Conservation (phyloP, 352 stramenopile genomes). For the Phytophthora tentaculata region DNA sequence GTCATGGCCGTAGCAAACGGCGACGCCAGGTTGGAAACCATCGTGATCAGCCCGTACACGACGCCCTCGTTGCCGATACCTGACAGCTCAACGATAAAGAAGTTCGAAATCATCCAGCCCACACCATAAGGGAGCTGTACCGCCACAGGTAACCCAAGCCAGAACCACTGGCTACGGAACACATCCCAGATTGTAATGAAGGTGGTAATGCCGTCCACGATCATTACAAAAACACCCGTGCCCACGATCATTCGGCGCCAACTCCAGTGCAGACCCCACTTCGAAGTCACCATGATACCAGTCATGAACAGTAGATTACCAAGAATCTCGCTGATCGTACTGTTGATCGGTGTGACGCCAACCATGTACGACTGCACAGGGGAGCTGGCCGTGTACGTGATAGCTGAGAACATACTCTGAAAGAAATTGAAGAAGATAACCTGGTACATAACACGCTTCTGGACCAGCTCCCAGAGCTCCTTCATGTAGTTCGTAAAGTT, state of each 20-base stretch:
- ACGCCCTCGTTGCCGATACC: constrained; percentile 41
- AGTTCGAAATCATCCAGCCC: constrained; percentile 25
- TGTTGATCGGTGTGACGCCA: constrained; percentile 37
- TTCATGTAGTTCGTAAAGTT: constrained; percentile 38
- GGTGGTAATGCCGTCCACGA: constrained; percentile 17
- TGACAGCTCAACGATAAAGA: constrained; percentile 41
- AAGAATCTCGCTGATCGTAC: constrained; percentile 34
- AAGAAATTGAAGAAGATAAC: constrained; percentile 53
- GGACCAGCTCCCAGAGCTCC: constrained; percentile 44
- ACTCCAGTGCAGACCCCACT: constrained; percentile 34
- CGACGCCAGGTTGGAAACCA: constrained; percentile 32
- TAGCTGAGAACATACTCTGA: constrained; percentile 36
- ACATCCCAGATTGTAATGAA: constrained; percentile 26
- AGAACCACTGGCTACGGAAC: constrained; percentile 28
- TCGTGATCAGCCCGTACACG: constrained; percentile 43
- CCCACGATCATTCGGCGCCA: constrained; percentile 41
- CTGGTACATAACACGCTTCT: constrained; percentile 47
- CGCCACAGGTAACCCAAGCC: constrained; percentile 13
- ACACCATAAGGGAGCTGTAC: constrained; percentile 22
- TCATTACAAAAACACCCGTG: constrained; percentile 15
- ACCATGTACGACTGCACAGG: constrained; percentile 44
- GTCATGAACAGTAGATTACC: constrained; percentile 34
- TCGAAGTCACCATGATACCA: constrained; percentile 18
- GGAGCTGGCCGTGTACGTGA: constrained; percentile 34
- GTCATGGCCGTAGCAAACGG: constrained; percentile 33